Base-by-base conservation (phyloP, 257 asterid species). In the Solanum piurae region DNA sequence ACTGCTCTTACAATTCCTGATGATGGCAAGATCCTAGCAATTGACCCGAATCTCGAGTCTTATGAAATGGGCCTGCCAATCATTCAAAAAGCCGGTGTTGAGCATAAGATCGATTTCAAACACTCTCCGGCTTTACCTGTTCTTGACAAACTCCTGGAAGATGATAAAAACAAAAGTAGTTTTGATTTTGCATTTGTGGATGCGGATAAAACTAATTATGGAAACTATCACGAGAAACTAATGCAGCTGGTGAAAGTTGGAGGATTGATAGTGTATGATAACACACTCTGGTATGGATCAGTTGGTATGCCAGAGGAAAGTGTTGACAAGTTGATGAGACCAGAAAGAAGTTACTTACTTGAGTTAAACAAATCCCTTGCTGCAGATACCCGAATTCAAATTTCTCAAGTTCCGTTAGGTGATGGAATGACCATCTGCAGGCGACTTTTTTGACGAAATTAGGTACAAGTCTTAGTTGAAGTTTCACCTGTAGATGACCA, bases 181-280 rank as follows among this genome's bases (percentile, higher is more conserved):
- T 91, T 88, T 8, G 96, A 92, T 86, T 94, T 90, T 87, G 98
- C 94, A 2, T 94, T 77, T 49, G 95, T 94, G 2, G 96, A 94
- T 5, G 96, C 94, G 20, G 96, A 93, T 73, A 94, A 94, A 68
- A 31, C 2, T 3, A 90, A 82, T 27, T 93, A 90, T 13, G 74
- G 76, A 6, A 91, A 91, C 2, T 94, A 94, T 82, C 98, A 94
- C 9, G 96, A 94, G 83, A 92, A 87, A 86, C 7, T 93, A 55
- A 4, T 93, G 91, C 83, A 89, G 77, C 89, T 94, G 74, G 9
- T 94, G 91, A 93, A 71, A 76, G 88, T 91, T 21, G 96, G 95
- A 1, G 95, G 95, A 0, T 49, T 91, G 10, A 85, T 91, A 9
- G 88, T 91, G 20, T 94, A 93, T 66, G 98, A 94, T 49, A 94